phyloP scores from a whole-genome alignment of 306 rosid species.

The Morella rubra region DNA sequence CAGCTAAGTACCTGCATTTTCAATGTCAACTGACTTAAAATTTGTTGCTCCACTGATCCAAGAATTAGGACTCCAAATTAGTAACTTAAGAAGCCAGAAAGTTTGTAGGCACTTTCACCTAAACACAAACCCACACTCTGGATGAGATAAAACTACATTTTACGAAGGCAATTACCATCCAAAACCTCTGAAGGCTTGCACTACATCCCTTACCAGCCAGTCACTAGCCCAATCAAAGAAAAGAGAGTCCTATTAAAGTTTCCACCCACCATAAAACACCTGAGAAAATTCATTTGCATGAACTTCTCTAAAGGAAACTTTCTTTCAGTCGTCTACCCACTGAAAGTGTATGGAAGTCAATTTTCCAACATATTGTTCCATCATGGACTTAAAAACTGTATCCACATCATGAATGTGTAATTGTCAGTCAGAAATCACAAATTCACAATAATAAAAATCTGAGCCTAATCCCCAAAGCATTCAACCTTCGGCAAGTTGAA shows the following conservation, averaged over 20 bases:
- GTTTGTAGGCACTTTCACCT: not conserved
- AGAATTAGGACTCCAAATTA: not conserved
- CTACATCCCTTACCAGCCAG: not conserved
- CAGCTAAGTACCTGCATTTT: conserved; percentile 77
- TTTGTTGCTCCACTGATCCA: not conserved
- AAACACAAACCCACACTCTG: not conserved
- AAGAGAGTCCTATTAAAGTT: not conserved
- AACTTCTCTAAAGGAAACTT: not conserved
- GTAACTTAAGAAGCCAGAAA: not conserved
- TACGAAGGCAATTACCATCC: not conserved
- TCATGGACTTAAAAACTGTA: not conserved
- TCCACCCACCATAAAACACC: not conserved
- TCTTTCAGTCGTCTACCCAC: not conserved
- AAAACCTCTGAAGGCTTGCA: not conserved
- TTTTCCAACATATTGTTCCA: not conserved
- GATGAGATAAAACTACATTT: not conserved
- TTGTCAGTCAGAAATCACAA: not conserved
- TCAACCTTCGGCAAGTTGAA: not conserved
- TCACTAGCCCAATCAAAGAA: not conserved
- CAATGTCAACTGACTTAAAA: conserved; percentile 12
- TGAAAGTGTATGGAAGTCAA: not conserved
- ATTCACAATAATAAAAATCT: no score
- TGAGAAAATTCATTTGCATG: not conserved
- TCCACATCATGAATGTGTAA: not conserved
- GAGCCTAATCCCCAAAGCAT: not conserved